Evolutionary conservation across 768 basidiomycete species (phyloP).

Genomic region (Crassisporium funariophilum): DNA sequence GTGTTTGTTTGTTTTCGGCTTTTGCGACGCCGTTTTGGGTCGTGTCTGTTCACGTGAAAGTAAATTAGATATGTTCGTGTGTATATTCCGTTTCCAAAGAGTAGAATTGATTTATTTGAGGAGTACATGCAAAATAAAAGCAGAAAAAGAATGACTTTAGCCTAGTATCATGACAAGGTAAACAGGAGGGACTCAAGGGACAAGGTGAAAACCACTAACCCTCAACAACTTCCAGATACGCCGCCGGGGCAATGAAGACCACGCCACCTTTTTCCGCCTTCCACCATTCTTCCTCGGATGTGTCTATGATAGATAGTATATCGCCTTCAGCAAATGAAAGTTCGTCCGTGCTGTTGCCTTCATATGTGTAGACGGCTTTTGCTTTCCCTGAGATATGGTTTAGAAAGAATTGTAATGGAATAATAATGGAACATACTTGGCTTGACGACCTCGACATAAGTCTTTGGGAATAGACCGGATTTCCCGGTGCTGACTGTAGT

Average conservation of each 20-base stretch:
- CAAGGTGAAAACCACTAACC: conserved; percentile 74
- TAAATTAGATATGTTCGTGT: conserved; percentile 4
- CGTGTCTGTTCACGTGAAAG: conserved; percentile 4
- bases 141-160: conserved; percentile 76
- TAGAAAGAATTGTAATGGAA: not conserved
- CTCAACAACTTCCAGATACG: conserved; percentile 83
- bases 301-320: conserved; percentile 76
- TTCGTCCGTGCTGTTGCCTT: conserved; percentile 72
- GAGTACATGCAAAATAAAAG: conserved; percentile 52
- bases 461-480: conserved; percentile 88
- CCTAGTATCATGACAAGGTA: conserved; percentile 54
- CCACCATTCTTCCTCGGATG: conserved; percentile 90
- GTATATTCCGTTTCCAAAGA: conserved; percentile 29
- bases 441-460: conserved; percentile 77
- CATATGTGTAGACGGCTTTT: conserved; percentile 80
- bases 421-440: conserved; percentile 50
- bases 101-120: conserved; percentile 35
- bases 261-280: conserved; percentile 87
- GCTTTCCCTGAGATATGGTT: conserved; percentile 53
- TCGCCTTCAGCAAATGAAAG: conserved; percentile 87
- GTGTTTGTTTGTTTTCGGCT: conserved; percentile 6
- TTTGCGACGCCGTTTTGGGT: conserved; percentile 8
- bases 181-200: conserved; percentile 62
- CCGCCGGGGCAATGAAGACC: conserved; percentile 89
- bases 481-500: conserved; percentile 62